Percentiles rank a stretch among this genome's conserved stretches.
phyloP scores from a whole-genome alignment of 495 filamentous ascomycete genomes.

The Articulospora tetracladia region DNA sequence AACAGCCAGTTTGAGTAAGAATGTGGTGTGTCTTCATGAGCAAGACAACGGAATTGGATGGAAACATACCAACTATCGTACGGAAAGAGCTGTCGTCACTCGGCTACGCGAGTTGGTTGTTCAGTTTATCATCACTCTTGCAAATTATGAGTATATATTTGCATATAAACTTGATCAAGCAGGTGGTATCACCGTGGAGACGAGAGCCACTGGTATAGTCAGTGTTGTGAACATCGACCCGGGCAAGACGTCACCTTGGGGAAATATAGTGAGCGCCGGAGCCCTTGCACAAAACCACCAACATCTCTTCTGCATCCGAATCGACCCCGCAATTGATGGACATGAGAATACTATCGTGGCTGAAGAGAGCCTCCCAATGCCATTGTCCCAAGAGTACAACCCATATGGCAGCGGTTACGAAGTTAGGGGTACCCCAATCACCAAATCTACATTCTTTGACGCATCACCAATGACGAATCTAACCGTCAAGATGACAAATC shows the following conservation, averaged over 20 bases:
- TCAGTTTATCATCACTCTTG: constrained; percentile 76
- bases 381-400: constrained; percentile 66
- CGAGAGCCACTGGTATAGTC: constrained; percentile 80
- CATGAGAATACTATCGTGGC: constrained; percentile 63
- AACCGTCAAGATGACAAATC: constrained; percentile 77
- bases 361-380: constrained; percentile 68
- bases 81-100: constrained; percentile 52
- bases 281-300: constrained; percentile 82
- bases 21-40: constrained; percentile 63
- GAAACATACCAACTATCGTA: constrained; percentile 66
- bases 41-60: constrained; percentile 62
- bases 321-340: constrained; percentile 83
- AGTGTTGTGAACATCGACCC: constrained; percentile 76
- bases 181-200: constrained; percentile 72
- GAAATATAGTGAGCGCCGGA: constrained; percentile 80
- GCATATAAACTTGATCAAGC: constrained; percentile 82
- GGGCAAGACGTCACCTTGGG: constrained; percentile 63
- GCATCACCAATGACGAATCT: constrained; percentile 59
- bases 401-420: constrained; percentile 76
- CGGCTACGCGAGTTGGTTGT: constrained; percentile 57
- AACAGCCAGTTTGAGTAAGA: constrained; percentile 46
- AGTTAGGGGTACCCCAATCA: constrained; percentile 53
- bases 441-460: constrained; percentile 58
- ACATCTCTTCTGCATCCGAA: constrained; percentile 83
- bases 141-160: constrained; percentile 83